phyloP scores from a whole-genome alignment of 208 protist genomes.

The Naegleria fowleri region DNA sequence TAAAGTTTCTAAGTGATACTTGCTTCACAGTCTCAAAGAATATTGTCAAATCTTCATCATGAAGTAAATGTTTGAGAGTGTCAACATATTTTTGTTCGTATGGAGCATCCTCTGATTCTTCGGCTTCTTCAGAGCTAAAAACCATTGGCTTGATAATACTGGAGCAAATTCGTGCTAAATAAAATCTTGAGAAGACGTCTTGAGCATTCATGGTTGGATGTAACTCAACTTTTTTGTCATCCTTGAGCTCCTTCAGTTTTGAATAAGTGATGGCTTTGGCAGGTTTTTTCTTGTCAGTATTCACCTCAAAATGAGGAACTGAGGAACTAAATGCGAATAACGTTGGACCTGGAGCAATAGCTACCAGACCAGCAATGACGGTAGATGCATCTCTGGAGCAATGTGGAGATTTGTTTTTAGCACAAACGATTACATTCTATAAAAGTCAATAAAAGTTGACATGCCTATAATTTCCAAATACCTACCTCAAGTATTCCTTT shows the following conservation, averaged over 20 bases:
- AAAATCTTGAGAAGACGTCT: not conserved
- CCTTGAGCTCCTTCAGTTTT: not conserved
- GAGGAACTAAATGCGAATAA: not conserved
- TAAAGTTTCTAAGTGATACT: not conserved
- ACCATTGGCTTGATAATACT: not conserved
- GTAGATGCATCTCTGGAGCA: not conserved
- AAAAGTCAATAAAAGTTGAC: too few species aligned
- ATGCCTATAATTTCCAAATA: too few species aligned
- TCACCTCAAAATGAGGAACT: not conserved
- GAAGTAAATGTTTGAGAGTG: not conserved
- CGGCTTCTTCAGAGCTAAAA: not conserved
- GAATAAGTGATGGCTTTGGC: not conserved
- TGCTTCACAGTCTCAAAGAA: constrained; percentile 24
- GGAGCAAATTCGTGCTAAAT: not conserved
- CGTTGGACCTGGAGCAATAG: not conserved
- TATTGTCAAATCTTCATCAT: constrained; percentile 10
- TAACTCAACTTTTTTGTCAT: not conserved
- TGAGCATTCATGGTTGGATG: not conserved
- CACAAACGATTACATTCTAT: not conserved
- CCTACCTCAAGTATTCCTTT: not conserved
- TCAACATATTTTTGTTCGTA: constrained; percentile 1
- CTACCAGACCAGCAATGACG: not conserved
- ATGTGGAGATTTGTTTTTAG: not conserved
- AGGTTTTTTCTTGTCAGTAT: not conserved
- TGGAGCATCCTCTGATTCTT: constrained; percentile 1